These are phyloP conservation scores for Curvularia lunata DNA, from an alignment of 2,329 filamentous ascomycete species.

Conservation along the genomic window DNA sequence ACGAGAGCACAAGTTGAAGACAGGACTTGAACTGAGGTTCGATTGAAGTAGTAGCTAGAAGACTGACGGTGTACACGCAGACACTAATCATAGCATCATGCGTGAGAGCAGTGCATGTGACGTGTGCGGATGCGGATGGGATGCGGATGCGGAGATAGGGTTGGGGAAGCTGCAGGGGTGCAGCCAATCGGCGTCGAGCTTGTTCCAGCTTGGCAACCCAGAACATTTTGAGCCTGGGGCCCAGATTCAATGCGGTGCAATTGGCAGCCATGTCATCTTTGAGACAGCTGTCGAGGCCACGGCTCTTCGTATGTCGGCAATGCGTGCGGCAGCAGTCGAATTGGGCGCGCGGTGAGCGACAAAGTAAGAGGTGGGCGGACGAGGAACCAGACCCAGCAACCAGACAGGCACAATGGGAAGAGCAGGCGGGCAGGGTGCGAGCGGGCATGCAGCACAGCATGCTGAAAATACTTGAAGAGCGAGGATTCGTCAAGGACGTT, in stretches of 20 bases:
- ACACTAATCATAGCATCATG: constrained; percentile 9
- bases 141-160: constrained; percentile 28
- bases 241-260: constrained; percentile 18
- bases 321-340: constrained; percentile 34
- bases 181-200: constrained; percentile 28
- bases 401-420: constrained; percentile 34
- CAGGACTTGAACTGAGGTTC: constrained; percentile 4
- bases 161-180: constrained; percentile 29
- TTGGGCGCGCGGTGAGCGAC: constrained; percentile 23
- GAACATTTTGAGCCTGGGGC: constrained; percentile 28
- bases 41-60: constrained; percentile 12
- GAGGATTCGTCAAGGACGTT: constrained; percentile 75
- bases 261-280: constrained; percentile 41
- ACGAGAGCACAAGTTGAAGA: constrained; percentile 5
- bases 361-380: constrained; percentile 30
- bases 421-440: constrained; percentile 37
- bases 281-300: constrained; percentile 36
- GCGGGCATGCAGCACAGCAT: constrained; percentile 51
- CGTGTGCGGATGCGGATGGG: constrained; percentile 32
- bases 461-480: constrained; percentile 70
- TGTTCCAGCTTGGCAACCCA: constrained; percentile 21
- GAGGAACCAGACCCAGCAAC: constrained; percentile 25
- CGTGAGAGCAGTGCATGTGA: constrained; percentile 26
- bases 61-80: constrained; percentile 12
- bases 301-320: constrained; percentile 37